Evolutionary conservation across 78 protist genomes (phyloP).

Genomic region (Dictyostelium capitatum): DNA sequence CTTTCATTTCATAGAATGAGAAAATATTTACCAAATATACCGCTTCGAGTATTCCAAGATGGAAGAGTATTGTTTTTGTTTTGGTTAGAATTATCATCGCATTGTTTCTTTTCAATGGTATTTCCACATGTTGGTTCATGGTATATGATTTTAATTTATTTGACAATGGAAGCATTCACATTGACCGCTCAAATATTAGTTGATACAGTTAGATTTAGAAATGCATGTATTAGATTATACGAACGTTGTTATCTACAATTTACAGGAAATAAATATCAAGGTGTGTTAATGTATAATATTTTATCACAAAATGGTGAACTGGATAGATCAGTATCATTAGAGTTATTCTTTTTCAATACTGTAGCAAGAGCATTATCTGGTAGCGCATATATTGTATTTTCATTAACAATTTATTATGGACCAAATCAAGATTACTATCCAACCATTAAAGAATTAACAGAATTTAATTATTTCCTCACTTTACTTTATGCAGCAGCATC

Average conservation of each 20-base stretch:
- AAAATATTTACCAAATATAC: constrained; percentile 38
- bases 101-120: constrained; percentile 67
- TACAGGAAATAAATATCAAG: neutral
- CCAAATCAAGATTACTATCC: constrained; percentile 40
- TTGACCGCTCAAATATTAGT: constrained; percentile 21
- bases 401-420: constrained; percentile 49
- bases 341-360: constrained; percentile 50
- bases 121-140: constrained; percentile 59
- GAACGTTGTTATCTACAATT: neutral
- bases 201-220: constrained; percentile 24
- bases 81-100: constrained; percentile 46
- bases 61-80: constrained; percentile 55
- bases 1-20: constrained; percentile 69
- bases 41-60: constrained; percentile 65
- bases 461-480: constrained; percentile 8
- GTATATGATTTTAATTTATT: constrained; percentile 57
- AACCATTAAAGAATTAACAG: constrained; percentile 7
- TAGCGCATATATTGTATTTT: constrained; percentile 29
- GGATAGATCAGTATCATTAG: constrained; percentile 54
- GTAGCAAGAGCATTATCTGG: constrained; percentile 36
- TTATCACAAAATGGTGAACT: constrained; percentile 36
- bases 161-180: constrained; percentile 11
- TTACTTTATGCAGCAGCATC: constrained; percentile 50
- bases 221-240: neutral
- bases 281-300: neutral